Percentiles rank a stretch among this genome's conserved stretches.
These are phyloP conservation scores for Stereocaulon alpinum DNA, from an alignment of 495 filamentous ascomycete species.

Conservation along the genomic window DNA sequence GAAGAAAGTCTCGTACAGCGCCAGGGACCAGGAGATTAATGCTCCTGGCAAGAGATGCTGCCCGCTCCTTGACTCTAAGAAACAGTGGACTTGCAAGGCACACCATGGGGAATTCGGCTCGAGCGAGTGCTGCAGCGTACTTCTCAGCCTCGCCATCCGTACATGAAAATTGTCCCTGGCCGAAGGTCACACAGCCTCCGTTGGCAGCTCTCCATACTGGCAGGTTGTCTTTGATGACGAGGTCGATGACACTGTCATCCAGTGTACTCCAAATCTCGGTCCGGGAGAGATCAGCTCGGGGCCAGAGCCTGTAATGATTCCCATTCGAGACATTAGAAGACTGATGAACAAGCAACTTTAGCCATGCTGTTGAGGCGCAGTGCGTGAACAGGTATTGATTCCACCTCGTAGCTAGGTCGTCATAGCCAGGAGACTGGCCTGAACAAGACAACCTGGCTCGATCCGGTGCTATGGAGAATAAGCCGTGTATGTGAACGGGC, in stretches of 20 bases:
- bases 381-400: constrained; percentile 30
- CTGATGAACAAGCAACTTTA: constrained; percentile 4
- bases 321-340: neutral
- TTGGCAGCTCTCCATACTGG: constrained; percentile 10
- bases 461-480: constrained; percentile 34
- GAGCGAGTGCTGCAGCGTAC: constrained; percentile 8
- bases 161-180: constrained; percentile 6
- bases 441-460: constrained; percentile 27
- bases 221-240: neutral
- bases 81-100: neutral
- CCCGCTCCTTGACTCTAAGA: neutral
- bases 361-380: constrained; percentile 29
- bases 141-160: neutral
- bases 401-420: constrained; percentile 26
- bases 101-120: constrained; percentile 5
- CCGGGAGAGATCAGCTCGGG: constrained; percentile 3
- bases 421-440: constrained; percentile 20
- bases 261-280: constrained; percentile 13
- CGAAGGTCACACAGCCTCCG: constrained; percentile 9
- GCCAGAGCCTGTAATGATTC: constrained; percentile 14
- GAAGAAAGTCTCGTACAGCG: constrained; percentile 3
- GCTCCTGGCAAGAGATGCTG: neutral
- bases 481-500: constrained; percentile 34
- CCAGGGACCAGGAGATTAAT: neutral
- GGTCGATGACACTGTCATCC: constrained; percentile 10